A percentile compares a stretch with the other conserved stretches of the same genome.
phyloP scores from a whole-genome alignment of 192 early-diverging fungal species.

The Radiomyces spectabilis region DNA sequence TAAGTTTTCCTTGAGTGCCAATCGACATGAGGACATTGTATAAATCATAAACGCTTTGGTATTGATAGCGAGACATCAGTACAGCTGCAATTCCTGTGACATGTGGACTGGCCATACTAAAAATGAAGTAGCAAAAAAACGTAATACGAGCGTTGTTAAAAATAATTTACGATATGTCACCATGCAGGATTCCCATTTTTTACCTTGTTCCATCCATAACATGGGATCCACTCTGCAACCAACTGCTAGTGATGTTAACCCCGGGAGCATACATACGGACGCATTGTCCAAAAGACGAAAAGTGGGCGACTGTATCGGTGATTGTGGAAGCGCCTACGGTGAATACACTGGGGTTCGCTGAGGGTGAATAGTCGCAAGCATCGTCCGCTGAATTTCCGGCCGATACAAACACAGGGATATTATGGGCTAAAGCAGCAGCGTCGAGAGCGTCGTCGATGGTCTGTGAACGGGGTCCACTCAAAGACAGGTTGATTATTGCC shows the following conservation, averaged over 20 bases:
- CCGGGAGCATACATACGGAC: slow-evolving; percentile 62
- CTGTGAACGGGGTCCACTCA: slow-evolving; percentile 46
- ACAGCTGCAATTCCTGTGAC: slow-evolving; percentile 39
- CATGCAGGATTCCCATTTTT: too few species aligned
- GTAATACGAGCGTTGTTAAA: too few species aligned
- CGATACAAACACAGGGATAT: slow-evolving; percentile 47
- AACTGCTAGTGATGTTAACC: slow-evolving; percentile 36
- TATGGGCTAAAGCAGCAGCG: slow-evolving; percentile 15
- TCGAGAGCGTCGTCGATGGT: slow-evolving; percentile 34
- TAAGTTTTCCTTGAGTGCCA: too few species aligned
- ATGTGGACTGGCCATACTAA: slow-evolving; percentile 44
- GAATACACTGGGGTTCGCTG: slow-evolving; percentile 29
- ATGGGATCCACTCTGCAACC: slow-evolving; percentile 13
- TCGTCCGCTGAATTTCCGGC: slow-evolving; percentile 50
- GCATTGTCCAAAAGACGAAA: slow-evolving; percentile 45
- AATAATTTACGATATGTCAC: too few species aligned
- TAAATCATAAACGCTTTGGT: slow-evolving; percentile 16
- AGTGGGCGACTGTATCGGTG: slow-evolving; percentile 33
- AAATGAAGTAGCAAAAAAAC: too few species aligned
- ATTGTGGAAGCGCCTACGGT: slow-evolving; percentile 38
- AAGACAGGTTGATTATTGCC: slow-evolving; percentile 49
- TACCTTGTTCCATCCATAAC: slow-evolving; percentile 44
- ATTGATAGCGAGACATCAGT: slow-evolving; percentile 20
- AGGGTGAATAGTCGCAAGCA: slow-evolving; percentile 50
- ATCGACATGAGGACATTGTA: slow-evolving; percentile 29